Evolutionary conservation across 176 grass and related monocot species (phyloP).

Genomic region (Bonia amplexicaulis): DNA sequence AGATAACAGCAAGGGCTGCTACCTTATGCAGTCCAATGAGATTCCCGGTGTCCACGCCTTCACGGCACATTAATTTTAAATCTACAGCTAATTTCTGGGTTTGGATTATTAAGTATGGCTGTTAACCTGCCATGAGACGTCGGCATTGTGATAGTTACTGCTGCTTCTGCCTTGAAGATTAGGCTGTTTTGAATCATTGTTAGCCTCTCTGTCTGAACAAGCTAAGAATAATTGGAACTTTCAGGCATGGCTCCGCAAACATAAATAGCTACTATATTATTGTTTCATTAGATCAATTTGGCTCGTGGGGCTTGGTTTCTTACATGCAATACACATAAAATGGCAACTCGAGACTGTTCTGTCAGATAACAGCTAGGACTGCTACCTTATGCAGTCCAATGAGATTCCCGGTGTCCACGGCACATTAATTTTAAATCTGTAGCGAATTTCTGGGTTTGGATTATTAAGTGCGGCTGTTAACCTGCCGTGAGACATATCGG

Average conservation of each 20-base stretch:
- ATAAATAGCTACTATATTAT: background rate
- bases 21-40: background rate
- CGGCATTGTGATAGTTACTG: conserved; percentile 5
- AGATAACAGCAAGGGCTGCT: background rate
- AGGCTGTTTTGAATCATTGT: background rate
- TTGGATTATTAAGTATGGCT: background rate
- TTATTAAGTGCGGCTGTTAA: background rate
- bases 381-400: background rate
- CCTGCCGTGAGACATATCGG: background rate
- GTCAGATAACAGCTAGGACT: conserved; percentile 3
- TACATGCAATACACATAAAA: background rate
- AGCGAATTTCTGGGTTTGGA: background rate
- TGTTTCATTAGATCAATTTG: background rate
- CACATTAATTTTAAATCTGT: background rate
- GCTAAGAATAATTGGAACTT: background rate
- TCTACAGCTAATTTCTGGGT: background rate
- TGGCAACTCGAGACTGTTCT: background rate
- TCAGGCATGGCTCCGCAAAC: conserved; percentile 6
- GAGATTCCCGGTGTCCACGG: background rate
- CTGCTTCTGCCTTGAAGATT: background rate
- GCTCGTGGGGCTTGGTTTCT: background rate
- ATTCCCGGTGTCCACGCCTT: background rate
- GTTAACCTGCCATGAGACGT: background rate
- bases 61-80: background rate
- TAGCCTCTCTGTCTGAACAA: background rate